A percentile compares a stretch with the other conserved stretches of the same genome.
Evolutionary conservation across 768 basidiomycete genomes (phyloP).

Genomic region (Tubosaeta brunneosetosa): DNA sequence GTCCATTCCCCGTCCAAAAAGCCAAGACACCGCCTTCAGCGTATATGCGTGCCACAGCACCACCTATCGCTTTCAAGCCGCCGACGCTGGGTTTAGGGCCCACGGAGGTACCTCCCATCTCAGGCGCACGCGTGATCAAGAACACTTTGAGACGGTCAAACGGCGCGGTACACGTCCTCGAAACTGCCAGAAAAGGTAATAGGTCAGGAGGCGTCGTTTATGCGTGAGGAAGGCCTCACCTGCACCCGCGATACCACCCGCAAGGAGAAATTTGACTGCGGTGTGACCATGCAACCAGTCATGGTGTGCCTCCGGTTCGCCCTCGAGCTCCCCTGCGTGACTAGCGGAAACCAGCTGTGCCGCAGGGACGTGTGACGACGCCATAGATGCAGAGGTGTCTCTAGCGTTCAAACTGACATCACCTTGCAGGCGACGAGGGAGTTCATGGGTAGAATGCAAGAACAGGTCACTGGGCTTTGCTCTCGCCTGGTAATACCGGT

Average conservation of each 20-base stretch:
- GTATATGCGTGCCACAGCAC: constrained; percentile 79
- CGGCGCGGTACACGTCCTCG: constrained; percentile 93
- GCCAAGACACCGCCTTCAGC: constrained; percentile 82
- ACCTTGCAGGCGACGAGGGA: constrained; percentile 43
- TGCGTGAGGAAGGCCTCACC: constrained; percentile 45
- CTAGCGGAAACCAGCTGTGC: constrained; percentile 18
- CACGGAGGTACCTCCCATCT: constrained; percentile 54
- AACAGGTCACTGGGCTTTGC: constrained; percentile 50
- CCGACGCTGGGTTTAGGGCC: constrained; percentile 41
- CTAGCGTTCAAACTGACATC: constrained; percentile 77
- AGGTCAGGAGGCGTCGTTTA: constrained; percentile 2
- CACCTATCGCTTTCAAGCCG: constrained; percentile 60
- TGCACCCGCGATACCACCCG: constrained; percentile 92
- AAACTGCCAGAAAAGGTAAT: constrained; percentile 51
- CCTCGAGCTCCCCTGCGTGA: constrained; percentile 42
- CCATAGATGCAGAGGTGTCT: constrained; percentile 50
- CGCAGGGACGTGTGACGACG: constrained; percentile 11
- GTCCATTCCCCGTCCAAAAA: constrained; percentile 97
- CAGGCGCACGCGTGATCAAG: constrained; percentile 83
- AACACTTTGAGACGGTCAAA: constrained; percentile 97
- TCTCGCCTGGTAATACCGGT: constrained; percentile 70
- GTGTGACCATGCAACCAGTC: constrained; percentile 62
- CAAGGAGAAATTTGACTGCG: constrained; percentile 84
- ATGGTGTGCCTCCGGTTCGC: constrained; percentile 58
- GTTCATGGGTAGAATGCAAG: constrained; percentile 15